These are phyloP conservation scores for Leccinum olivaceoglutinosum DNA, from an alignment of 1,284 basidiomycete species.

Conservation along the genomic window DNA sequence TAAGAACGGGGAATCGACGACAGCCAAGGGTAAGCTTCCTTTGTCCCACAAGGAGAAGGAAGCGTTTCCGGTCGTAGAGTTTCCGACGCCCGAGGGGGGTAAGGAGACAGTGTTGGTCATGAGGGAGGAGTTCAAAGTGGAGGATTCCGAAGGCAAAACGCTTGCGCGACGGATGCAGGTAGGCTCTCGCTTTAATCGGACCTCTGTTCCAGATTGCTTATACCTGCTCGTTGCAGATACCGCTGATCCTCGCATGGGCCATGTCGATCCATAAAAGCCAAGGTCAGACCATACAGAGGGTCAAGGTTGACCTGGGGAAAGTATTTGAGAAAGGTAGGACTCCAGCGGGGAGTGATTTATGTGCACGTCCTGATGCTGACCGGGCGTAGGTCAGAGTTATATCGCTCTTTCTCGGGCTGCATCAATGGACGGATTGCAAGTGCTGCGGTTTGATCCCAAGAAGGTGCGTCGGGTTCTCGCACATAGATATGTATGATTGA, in stretches of 20 bases:
- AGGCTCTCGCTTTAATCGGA: neutral
- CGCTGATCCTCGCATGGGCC: slow-evolving; percentile 69
- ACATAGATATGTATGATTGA: neutral
- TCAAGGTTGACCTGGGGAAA: slow-evolving; percentile 53
- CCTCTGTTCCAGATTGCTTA: neutral
- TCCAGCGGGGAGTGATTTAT: neutral
- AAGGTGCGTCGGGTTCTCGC: slow-evolving; percentile 41
- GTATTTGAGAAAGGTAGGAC: slow-evolving; percentile 67
- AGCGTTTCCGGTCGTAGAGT: slow-evolving; percentile 59
- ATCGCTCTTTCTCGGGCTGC: slow-evolving; percentile 83
- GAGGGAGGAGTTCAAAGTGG: slow-evolving; percentile 63
- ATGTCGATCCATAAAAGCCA: slow-evolving; percentile 82
- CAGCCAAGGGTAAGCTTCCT: slow-evolving; percentile 1
- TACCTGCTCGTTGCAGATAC: slow-evolving; percentile 35
- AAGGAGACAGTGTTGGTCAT: slow-evolving; percentile 47
- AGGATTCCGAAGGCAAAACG: slow-evolving; percentile 62
- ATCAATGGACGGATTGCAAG: slow-evolving; percentile 73
- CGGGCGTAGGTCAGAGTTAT: slow-evolving; percentile 60
- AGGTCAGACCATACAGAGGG: slow-evolving; percentile 66
- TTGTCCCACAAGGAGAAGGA: slow-evolving; percentile 23
- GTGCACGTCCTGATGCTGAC: neutral
- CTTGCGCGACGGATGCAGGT: slow-evolving; percentile 53
- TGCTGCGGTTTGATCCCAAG: slow-evolving; percentile 65
- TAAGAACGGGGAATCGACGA: slow-evolving; percentile 2
- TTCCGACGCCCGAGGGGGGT: slow-evolving; percentile 40